Percentiles rank a stretch among this genome's conserved stretches.
Conservation (phyloP, 176 grass and related monocot species). For the Ampelocalamus luodianensis region DNA sequence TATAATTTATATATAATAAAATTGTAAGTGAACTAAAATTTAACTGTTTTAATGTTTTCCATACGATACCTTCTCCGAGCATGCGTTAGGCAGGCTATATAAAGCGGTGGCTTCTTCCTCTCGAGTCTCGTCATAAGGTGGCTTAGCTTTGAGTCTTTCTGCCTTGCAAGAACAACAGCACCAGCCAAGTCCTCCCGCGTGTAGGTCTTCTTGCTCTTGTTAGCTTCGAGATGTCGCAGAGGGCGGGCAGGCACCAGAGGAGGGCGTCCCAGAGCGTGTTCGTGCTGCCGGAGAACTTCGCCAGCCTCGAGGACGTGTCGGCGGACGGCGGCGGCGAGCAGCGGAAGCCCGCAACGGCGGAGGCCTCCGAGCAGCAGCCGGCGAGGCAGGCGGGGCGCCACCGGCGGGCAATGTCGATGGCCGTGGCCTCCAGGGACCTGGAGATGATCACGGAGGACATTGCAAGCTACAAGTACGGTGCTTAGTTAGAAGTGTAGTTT, state of each 20-base stretch:
- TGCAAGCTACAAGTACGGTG: conserved; percentile 55
- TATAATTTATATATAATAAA: too few species aligned
- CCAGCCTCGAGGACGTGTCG: conserved; percentile 60
- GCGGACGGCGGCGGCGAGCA: conserved; percentile 49
- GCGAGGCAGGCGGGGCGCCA: conserved; percentile 54
- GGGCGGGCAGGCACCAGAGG: conserved; percentile 79
- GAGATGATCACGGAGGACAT: conserved; percentile 66
- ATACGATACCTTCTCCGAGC: neutral
- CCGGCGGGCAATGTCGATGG: conserved; percentile 64
- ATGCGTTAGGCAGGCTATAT: conserved; percentile 41
- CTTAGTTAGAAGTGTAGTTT: conserved; percentile 12
- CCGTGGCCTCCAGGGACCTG: conserved; percentile 55
- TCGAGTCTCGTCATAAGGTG: neutral
- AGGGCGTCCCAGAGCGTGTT: conserved; percentile 87
- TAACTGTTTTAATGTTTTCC: too few species aligned
- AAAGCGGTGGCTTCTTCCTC: conserved; percentile 19
- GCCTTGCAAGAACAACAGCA: neutral
- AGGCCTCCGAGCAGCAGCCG: conserved; percentile 47
- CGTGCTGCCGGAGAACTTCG: conserved; percentile 85
- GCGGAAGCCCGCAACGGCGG: conserved; percentile 55
- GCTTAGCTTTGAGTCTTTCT: neutral
- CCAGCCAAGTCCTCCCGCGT: neutral
- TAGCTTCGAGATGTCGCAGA: conserved; percentile 57
- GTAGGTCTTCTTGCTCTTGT: neutral
- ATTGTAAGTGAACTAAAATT: too few species aligned